A percentile compares a stretch with the other conserved stretches of the same genome.
Evolutionary conservation across 139 green algal species (phyloP).

Genomic region (Tetradesmus lagerheimii): DNA sequence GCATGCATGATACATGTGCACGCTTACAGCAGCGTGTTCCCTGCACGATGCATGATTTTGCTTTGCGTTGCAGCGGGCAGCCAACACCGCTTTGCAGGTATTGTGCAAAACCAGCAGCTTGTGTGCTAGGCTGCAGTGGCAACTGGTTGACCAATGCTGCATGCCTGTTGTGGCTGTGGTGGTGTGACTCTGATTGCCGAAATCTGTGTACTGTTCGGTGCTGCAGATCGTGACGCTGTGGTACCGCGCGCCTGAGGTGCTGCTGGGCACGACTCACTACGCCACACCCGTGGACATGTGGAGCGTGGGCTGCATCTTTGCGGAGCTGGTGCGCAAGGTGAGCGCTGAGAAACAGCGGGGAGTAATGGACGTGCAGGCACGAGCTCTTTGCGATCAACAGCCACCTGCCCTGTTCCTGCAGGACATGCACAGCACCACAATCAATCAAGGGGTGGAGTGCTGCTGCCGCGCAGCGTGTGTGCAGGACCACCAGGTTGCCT

Average conservation of each 20-base stretch:
- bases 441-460: no score
- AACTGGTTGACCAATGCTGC: not conserved
- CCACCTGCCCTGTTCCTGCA: not conserved
- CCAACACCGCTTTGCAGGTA: not conserved
- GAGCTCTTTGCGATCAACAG: no score
- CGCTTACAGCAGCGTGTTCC: no score
- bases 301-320: slow-evolving; percentile 99
- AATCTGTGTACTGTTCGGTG: not conserved
- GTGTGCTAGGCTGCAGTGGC: not conserved
- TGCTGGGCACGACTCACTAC: slow-evolving; percentile 97
- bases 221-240: slow-evolving; percentile 96
- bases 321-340: slow-evolving; percentile 85
- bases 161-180: not conserved
- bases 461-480: no score
- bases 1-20: not conserved
- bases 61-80: not conserved
- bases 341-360: not conserved
- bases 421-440: not conserved
- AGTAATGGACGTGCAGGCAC: no score
- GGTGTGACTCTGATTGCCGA: no score
- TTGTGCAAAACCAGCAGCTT: not conserved
- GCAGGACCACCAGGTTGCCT: no score
- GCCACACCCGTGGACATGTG: slow-evolving; percentile 98
- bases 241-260: slow-evolving; percentile 98
- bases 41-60: no score